Evolutionary conservation across 129 eudicot genomes (phyloP).

Genomic region (Lonicera japonica): DNA sequence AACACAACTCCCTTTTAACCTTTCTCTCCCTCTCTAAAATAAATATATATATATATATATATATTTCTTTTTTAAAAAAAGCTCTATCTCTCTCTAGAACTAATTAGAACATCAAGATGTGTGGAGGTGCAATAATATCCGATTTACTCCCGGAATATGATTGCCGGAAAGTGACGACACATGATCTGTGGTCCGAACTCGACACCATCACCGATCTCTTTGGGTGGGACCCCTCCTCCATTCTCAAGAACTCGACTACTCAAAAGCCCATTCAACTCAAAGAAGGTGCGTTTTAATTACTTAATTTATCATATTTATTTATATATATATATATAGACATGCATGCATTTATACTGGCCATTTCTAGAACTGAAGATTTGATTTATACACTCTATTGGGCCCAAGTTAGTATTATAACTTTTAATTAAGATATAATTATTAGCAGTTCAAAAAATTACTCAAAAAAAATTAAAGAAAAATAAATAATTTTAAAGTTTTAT

Average conservation of each 20-base stretch:
- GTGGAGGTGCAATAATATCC: constrained; percentile 71
- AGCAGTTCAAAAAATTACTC: not conserved
- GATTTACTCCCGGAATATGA: constrained; percentile 32
- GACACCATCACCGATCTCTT: constrained; percentile 26
- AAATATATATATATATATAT: no score
- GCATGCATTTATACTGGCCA: not conserved
- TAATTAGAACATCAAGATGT: constrained; percentile 26
- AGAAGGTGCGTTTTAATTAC: constrained; percentile 24
- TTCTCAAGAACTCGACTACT: constrained; percentile 1
- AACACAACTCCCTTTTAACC: no score
- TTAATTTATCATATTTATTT: not conserved
- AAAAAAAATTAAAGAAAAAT: no score
- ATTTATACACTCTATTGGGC: no score
- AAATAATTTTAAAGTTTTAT: no score
- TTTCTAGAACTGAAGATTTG: not conserved
- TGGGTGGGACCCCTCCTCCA: constrained; percentile 30
- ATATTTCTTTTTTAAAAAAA: no score
- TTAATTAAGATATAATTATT: constrained; percentile 1
- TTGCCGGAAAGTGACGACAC: constrained; percentile 35
- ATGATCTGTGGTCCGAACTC: constrained; percentile 51
- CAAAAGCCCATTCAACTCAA: constrained; percentile 18
- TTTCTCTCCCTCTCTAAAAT: no score
- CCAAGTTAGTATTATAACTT: no score
- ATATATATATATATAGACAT: not conserved
- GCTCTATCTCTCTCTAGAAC: no score